Conservation (phyloP, 1,284 basidiomycete species). For the Phenoliferia sp. region DNA sequence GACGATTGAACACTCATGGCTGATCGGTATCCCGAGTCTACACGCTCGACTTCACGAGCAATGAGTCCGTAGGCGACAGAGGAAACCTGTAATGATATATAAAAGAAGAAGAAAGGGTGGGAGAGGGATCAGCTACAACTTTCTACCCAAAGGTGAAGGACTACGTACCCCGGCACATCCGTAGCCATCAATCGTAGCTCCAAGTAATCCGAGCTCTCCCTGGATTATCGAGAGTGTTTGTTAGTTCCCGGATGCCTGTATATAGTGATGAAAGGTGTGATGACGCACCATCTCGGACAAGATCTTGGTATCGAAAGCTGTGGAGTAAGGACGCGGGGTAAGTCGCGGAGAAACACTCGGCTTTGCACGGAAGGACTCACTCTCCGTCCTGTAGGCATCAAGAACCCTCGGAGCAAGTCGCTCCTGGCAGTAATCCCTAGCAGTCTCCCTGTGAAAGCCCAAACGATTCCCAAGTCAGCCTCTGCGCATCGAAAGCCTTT, state of each 20-base stretch:
- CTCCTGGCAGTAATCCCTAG: slow-evolving; percentile 82
- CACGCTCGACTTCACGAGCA: slow-evolving; percentile 84
- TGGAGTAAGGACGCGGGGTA: background rate
- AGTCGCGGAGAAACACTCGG: background rate
- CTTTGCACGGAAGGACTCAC: slow-evolving; percentile 45
- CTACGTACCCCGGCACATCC: slow-evolving; percentile 84
- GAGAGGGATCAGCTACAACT: background rate
- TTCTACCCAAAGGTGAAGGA: background rate
- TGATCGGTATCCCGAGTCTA: slow-evolving; percentile 93
- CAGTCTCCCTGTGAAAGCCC: slow-evolving; percentile 64
- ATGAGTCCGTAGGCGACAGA: slow-evolving; percentile 78
- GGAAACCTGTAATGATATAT: slow-evolving; percentile 26
- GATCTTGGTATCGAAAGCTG: slow-evolving; percentile 73
- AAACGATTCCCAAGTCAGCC: background rate
- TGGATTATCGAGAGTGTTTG: background rate
- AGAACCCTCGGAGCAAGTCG: slow-evolving; percentile 76
- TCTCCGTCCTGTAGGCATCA: slow-evolving; percentile 81
- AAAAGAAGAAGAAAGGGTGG: background rate
- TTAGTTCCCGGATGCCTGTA: background rate
- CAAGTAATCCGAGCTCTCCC: slow-evolving; percentile 82
- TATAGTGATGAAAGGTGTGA: background rate
- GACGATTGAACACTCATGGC: slow-evolving; percentile 96
- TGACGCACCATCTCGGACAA: slow-evolving; percentile 68
- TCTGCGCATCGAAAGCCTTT: background rate
- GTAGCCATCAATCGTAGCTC: slow-evolving; percentile 83